Evolutionary conservation across 495 filamentous ascomycete genomes (phyloP).

Genomic region (Penicillium macrosclerotiorum): DNA sequence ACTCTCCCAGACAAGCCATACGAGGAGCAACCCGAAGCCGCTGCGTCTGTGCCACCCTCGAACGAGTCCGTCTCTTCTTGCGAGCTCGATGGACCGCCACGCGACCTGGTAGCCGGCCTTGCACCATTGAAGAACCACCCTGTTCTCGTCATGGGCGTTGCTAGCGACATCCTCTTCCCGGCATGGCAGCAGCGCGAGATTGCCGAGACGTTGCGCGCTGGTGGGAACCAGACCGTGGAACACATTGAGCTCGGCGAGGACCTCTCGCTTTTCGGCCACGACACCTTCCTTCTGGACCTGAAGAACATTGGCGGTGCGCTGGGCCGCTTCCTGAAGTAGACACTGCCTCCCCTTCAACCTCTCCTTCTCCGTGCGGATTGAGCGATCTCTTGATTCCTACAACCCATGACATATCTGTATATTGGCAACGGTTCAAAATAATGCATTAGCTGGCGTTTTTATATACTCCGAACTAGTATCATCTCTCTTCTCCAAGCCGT

Average conservation of each 20-base stretch:
- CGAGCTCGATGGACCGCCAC: slow-evolving; percentile 49
- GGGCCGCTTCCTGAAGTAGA: slow-evolving; percentile 64
- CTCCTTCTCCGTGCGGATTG: not conserved
- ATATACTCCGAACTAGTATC: slow-evolving; percentile 1
- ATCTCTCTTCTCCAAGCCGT: not conserved
- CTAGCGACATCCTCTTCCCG: slow-evolving; percentile 95
- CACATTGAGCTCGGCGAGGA: slow-evolving; percentile 93
- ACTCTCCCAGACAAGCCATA: slow-evolving; percentile 83
- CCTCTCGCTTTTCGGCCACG: slow-evolving; percentile 89
- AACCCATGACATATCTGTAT: slow-evolving; percentile 6
- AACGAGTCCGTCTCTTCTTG: slow-evolving; percentile 20
- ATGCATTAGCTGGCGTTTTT: slow-evolving; percentile 20
- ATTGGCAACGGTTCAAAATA: slow-evolving; percentile 12
- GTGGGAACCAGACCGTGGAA: slow-evolving; percentile 74
- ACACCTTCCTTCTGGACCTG: slow-evolving; percentile 92
- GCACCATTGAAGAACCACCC: slow-evolving; percentile 68
- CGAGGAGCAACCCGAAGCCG: slow-evolving; percentile 64
- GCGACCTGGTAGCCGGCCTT: slow-evolving; percentile 78
- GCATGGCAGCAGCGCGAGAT: slow-evolving; percentile 98
- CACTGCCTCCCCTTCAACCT: not conserved
- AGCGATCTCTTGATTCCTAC: not conserved
- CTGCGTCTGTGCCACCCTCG: slow-evolving; percentile 25
- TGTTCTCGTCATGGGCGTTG: slow-evolving; percentile 87
- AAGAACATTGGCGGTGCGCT: slow-evolving; percentile 86
- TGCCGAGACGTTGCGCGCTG: slow-evolving; percentile 72